Base-by-base conservation (phyloP, 768 basidiomycete species). In the Russula emetica region DNA sequence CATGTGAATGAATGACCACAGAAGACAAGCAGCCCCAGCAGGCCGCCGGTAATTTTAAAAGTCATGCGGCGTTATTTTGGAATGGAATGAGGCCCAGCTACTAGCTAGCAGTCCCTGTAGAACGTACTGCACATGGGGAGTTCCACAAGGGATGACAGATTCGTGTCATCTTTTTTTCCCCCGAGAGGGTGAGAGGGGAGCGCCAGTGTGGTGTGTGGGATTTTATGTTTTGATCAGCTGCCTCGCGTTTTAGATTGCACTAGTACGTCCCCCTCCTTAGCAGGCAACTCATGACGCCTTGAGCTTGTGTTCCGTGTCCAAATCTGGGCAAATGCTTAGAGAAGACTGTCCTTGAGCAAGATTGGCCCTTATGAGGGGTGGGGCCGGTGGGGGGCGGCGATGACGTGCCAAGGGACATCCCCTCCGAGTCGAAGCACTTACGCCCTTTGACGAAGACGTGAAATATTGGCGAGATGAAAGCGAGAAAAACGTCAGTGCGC, bases 1-100 rank as follows among this genome's bases (percentile, higher is more conserved):
- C 63, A 64, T 60, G 63, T 64, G 63, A 64, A 64, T 56, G 34
- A n/a, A 49, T n/a, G n/a, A n/a, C n/a, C n/a, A n/a, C 22, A 34
- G 38, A 32, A 55, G 32, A 58, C 47, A 6, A n/a, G 22, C 18
- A 10, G 47, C n/a, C n/a, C n/a, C 24, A 51, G 53, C 26, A 55
- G 63, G 54, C 38, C 42, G 28, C 47, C 28, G 20, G 32, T 32
- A 52, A 65, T 55, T 50, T n/a, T 36, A 60, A 42, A 45, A 47
- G 32, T 32, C 59, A 65, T 38, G 59, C 44, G 64, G 60, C 54
- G 30, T 26, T 38, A 55, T 24, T 16, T 18, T 45, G 26, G 22
- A 54, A 58, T 14, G 26, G 56, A n/a, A 22, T 6, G 40, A 54
- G 16, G 55, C 45, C n/a, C n/a, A n/a, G n/a, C n/a, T n/a, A n/a